These are phyloP conservation scores for Apiospora aurea DNA, from an alignment of 2,329 filamentous ascomycete genomes.

Conservation along the genomic window DNA sequence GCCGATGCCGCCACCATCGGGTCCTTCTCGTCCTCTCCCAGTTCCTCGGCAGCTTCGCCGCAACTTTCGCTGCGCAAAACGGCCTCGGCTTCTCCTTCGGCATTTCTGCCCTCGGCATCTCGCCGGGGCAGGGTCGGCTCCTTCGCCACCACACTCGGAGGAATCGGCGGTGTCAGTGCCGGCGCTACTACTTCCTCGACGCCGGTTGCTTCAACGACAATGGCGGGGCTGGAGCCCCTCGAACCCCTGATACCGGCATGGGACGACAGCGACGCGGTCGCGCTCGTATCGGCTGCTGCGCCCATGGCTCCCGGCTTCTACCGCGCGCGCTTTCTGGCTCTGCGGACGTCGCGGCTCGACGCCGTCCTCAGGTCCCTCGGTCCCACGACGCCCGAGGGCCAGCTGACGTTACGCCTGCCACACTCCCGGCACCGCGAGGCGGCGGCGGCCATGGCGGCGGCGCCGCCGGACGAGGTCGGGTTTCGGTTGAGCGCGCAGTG, in stretches of 20 bases:
- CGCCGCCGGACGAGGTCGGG: neutral
- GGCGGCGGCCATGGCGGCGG: neutral
- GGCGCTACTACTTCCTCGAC: neutral
- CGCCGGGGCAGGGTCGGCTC: neutral
- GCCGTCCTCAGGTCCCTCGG: conserved; percentile 1
- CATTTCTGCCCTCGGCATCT: neutral
- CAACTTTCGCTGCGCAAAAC: neutral
- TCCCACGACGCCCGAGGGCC: conserved; percentile 6
- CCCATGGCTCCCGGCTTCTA: neutral
- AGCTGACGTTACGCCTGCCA: conserved; percentile 1
- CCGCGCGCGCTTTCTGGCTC: conserved; percentile 2
- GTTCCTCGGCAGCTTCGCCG: neutral
- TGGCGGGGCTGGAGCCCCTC: neutral
- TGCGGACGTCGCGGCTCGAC: conserved; percentile 1
- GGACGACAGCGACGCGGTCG: neutral
- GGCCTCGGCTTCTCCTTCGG: neutral
- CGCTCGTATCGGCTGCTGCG: neutral
- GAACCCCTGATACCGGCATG: conserved; percentile 6
- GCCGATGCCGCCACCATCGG: neutral
- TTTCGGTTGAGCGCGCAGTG: conserved; percentile 19
- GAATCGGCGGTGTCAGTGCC: neutral
- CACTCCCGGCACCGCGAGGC: neutral
- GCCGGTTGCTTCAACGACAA: neutral
- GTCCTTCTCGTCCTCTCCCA: neutral
- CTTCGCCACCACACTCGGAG: neutral